Conservation (phyloP, 805 yeast genomes). For the Candida arabinofermentans region DNA sequence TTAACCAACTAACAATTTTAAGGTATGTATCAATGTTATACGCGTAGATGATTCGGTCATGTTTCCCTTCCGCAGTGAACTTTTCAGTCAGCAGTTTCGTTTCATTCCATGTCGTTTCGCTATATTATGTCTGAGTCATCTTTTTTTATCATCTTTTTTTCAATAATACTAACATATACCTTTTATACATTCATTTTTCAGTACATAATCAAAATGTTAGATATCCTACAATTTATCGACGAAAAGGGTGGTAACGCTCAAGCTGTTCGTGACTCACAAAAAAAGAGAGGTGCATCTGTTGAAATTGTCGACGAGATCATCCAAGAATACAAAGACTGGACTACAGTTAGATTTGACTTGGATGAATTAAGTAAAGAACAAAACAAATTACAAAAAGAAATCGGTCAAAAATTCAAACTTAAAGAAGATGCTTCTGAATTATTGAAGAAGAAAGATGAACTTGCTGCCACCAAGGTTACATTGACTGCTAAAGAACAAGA, state of each 20-base stretch:
- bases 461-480: slow-evolving; percentile 65
- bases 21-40: no score
- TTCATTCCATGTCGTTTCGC: no score
- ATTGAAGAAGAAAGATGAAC: slow-evolving; percentile 72
- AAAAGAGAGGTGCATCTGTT: slow-evolving; percentile 90
- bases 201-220: slow-evolving; percentile 63
- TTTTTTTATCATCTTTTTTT: no score
- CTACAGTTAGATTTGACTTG: slow-evolving; percentile 79
- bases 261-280: slow-evolving; percentile 79
- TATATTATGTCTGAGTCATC: no score
- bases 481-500: slow-evolving; percentile 67
- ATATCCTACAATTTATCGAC: slow-evolving; percentile 84
- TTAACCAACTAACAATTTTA: no score
- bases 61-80: no score
- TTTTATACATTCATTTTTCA: not conserved
- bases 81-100: no score
- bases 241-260: slow-evolving; percentile 98
- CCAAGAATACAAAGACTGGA: slow-evolving; percentile 88
- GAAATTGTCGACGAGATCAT: slow-evolving; percentile 96
- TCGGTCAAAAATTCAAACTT: slow-evolving; percentile 87
- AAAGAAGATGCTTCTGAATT: slow-evolving; percentile 92
- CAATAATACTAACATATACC: no score
- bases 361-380: slow-evolving; percentile 86
- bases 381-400: slow-evolving; percentile 88
- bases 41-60: no score